These are phyloP conservation scores for Mediolabrus comicus DNA, from an alignment of 108 stramenopile genomes.

Conservation along the genomic window DNA sequence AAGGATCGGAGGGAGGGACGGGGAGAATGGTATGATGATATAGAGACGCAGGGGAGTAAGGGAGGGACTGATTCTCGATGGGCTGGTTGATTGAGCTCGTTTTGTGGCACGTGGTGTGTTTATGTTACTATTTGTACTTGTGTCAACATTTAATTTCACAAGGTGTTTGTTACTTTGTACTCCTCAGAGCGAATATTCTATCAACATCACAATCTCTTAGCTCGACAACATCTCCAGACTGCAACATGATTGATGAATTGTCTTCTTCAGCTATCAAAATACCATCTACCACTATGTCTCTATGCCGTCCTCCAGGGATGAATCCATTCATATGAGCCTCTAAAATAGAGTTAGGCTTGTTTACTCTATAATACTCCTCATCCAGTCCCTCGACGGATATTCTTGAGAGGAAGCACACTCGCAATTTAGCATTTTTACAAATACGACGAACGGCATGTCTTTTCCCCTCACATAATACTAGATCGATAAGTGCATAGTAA, in stretches of 20 bases:
- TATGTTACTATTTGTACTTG: too few species aligned
- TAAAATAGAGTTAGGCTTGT: slow-evolving; percentile 3
- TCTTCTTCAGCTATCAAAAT: neutral
- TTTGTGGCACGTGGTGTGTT: too few species aligned
- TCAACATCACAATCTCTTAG: slow-evolving; percentile 20
- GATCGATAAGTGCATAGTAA: slow-evolving; percentile 21
- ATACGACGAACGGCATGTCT: slow-evolving; percentile 32
- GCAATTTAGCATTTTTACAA: slow-evolving; percentile 21
- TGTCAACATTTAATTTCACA: too few species aligned
- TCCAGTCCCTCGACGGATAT: slow-evolving; percentile 31
- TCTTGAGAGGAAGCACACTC: slow-evolving; percentile 31
- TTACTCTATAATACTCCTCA: neutral
- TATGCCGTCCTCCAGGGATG: neutral
- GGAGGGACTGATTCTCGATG: neutral
- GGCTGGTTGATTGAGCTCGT: neutral
- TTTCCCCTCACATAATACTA: slow-evolving; percentile 28
- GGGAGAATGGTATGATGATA: slow-evolving; percentile 48
- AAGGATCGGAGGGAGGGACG: slow-evolving; percentile 29
- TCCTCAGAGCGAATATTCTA: slow-evolving; percentile 15
- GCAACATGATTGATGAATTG: neutral
- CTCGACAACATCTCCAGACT: slow-evolving; percentile 20
- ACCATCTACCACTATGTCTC: neutral
- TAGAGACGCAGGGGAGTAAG: neutral
- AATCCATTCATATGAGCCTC: slow-evolving; percentile 18
- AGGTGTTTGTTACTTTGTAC: too few species aligned